phyloP scores from a whole-genome alignment of 2,329 filamentous ascomycete species.

The Apiospora phragmitis region DNA sequence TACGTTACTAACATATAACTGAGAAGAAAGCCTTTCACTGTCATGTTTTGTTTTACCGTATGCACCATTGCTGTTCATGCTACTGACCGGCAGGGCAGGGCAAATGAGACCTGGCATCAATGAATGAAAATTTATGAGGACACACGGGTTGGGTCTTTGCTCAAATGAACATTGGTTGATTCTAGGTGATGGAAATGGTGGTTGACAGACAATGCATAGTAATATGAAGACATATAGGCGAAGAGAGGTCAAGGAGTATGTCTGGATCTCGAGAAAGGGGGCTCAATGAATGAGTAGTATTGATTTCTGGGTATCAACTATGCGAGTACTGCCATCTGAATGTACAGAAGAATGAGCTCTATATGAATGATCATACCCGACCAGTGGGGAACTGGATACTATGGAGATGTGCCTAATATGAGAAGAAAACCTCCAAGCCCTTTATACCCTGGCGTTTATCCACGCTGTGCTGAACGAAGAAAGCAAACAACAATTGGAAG shows the following conservation, averaged over 20 bases:
- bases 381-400: neutral
- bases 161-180: neutral
- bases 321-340: neutral
- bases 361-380: neutral
- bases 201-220: neutral
- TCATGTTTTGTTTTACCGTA: neutral
- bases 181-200: neutral
- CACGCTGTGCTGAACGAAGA: neutral
- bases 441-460: neutral
- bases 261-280: neutral
- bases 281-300: neutral
- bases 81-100: too few species aligned
- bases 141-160: too few species aligned
- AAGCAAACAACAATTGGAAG: neutral
- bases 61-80: neutral
- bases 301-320: neutral
- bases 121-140: too few species aligned
- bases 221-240: neutral
- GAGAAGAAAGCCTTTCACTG: neutral
- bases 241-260: neutral
- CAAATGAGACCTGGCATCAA: too few species aligned
- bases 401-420: neutral
- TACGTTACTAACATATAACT: neutral
- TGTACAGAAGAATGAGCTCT: neutral
- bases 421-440: neutral